A percentile compares a stretch with the other conserved stretches of the same genome.
These are phyloP conservation scores for Peterozyma toletana DNA, from an alignment of 805 yeast genomes.

Conservation along the genomic window DNA sequence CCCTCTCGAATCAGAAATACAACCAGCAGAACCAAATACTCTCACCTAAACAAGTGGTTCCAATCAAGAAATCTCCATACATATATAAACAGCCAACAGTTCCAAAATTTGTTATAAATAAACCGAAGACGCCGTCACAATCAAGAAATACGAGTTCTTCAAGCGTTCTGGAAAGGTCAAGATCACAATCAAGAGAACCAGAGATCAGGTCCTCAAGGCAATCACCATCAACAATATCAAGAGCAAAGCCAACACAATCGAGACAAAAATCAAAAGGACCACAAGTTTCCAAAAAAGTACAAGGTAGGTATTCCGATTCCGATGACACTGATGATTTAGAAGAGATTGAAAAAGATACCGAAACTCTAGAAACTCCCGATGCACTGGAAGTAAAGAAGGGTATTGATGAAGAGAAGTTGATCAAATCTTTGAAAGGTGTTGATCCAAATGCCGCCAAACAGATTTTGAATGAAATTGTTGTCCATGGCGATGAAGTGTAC, in stretches of 20 bases:
- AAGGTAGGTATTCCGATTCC: neutral
- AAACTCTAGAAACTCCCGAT: slow-evolving; percentile 17
- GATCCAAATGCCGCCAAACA: slow-evolving; percentile 76
- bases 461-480: slow-evolving; percentile 80
- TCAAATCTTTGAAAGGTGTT: slow-evolving; percentile 55
- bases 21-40: too few species aligned
- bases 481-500: slow-evolving; percentile 82
- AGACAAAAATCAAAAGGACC: neutral
- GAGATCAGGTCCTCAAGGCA: neutral
- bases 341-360: slow-evolving; percentile 19
- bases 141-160: neutral
- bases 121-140: slow-evolving; percentile 1
- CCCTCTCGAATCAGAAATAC: slow-evolving; percentile 1
- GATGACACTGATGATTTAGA: slow-evolving; percentile 8
- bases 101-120: slow-evolving; percentile 7
- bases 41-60: slow-evolving; percentile 1
- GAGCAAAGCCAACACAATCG: neutral
- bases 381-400: slow-evolving; percentile 6
- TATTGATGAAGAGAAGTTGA: slow-evolving; percentile 24
- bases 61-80: slow-evolving; percentile 8
- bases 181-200: slow-evolving; percentile 2
- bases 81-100: slow-evolving; percentile 9
- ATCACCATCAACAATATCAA: slow-evolving; percentile 3
- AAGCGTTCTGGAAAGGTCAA: neutral
- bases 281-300: neutral